Evolutionary conservation across 75 land plant species (phyloP).

Genomic region (Gnetum montanum): DNA sequence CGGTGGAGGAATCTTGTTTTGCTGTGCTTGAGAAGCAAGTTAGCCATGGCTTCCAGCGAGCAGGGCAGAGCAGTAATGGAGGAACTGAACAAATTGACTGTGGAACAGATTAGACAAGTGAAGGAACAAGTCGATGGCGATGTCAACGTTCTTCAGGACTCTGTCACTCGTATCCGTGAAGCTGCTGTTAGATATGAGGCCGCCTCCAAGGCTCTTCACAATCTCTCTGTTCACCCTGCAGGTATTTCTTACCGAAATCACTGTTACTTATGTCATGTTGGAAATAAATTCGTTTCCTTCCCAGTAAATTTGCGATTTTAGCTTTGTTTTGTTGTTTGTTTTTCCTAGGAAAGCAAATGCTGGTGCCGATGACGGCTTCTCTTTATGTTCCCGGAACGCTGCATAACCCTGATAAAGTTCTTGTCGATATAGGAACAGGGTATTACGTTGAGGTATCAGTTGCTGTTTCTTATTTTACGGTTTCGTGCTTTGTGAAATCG

Average conservation of each 20-base stretch:
- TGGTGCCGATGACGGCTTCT: constrained; percentile 96
- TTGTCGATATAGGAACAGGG: constrained; percentile 96
- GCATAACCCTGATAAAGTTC: constrained; percentile 66
- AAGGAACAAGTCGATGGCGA: constrained; percentile 92
- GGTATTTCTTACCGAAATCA: constrained; percentile 23
- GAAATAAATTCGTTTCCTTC: too few species aligned
- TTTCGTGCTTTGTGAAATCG: too few species aligned
- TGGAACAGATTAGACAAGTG: constrained; percentile 74
- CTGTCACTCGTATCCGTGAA: constrained; percentile 79
- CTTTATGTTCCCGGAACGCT: constrained; percentile 88
- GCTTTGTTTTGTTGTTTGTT: neutral
- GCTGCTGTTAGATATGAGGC: constrained; percentile 90
- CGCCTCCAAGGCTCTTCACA: constrained; percentile 76
- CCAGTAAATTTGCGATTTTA: neutral
- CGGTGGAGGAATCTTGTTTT: too few species aligned
- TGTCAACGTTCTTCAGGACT: constrained; percentile 78
- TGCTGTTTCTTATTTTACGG: neutral
- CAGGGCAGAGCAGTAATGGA: constrained; percentile 3
- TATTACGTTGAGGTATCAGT: constrained; percentile 81
- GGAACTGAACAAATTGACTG: constrained; percentile 21
- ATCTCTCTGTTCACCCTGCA: constrained; percentile 67
- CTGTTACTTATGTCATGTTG: too few species aligned
- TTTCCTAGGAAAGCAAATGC: constrained; percentile 60
- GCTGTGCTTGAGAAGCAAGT: too few species aligned
- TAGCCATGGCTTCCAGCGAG: constrained; percentile 5